Percentiles rank a stretch among this genome's conserved stretches.
These are phyloP conservation scores for Spironucleus salmonicida DNA, from an alignment of 208 protist genomes.

Conservation along the genomic window DNA sequence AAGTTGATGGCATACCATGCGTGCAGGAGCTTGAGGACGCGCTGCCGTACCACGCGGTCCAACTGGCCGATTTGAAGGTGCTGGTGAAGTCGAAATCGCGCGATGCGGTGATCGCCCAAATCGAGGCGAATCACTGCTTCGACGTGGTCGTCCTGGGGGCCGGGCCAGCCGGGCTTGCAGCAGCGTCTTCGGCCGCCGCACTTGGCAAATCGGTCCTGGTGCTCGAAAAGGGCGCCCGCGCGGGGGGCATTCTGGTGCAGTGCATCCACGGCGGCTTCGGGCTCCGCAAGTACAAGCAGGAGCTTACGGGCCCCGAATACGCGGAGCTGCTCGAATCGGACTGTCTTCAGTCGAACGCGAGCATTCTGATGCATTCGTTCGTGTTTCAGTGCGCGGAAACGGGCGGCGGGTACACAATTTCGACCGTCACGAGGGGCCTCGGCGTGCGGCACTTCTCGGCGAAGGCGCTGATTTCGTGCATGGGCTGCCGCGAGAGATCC, in stretches of 20 bases:
- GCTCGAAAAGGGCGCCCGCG: not conserved
- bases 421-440: not conserved
- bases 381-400: constrained; percentile 1
- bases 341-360: not conserved
- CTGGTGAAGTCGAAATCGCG: too few species aligned
- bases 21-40: too few species aligned
- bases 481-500: constrained; percentile 26
- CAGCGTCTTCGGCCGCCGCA: not conserved
- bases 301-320: constrained; percentile 36
- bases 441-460: not conserved
- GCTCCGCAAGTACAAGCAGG: not conserved
- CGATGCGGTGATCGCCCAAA: too few species aligned
- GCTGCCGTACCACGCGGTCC: too few species aligned
- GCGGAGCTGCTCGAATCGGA: constrained; percentile 25
- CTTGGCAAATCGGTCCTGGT: not conserved
- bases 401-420: not conserved
- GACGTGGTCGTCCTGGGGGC: constrained; percentile 34
- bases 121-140: not conserved
- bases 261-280: constrained; percentile 28
- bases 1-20: too few species aligned
- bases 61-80: too few species aligned
- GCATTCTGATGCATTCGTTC: constrained; percentile 20
- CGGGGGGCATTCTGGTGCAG: constrained; percentile 26
- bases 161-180: constrained; percentile 34
- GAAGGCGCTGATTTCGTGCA: not conserved